Base-by-base conservation (phyloP, 1,284 basidiomycete genomes). In the Apiotrichum brassicae region DNA sequence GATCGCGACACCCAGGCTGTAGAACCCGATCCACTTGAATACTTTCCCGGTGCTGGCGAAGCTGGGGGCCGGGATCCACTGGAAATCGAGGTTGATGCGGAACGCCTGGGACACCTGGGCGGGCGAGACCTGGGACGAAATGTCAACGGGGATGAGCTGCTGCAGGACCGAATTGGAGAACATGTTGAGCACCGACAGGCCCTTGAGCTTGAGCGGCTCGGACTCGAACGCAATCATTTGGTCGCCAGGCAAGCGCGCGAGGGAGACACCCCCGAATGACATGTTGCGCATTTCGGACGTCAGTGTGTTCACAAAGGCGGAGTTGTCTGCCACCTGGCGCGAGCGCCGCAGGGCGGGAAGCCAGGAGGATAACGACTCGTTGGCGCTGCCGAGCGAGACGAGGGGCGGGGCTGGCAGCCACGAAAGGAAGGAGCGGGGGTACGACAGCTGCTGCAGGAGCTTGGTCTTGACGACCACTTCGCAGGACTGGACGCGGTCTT, bases 91-190 rank as follows among this genome's bases (percentile, higher is more conserved):
- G 16, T 16, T 25, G 26, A n/a, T 12, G 0, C 58, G 62, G 35
- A 50, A 51, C n/a, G 55, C 57, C 26, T 64, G 44, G 28, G 37
- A 59, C 46, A 81, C 71, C 82, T 83, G 86, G 59, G 79, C 80
- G 60, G 86, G 64, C 19, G 79, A 78, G 25, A 78, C 66, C 30
- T 86, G 70, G n/a, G 82, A 82, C 1, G 71, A 51, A n/a, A 11
- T n/a, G 43, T 37, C 1, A 3, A 16, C 14, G 48, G 60, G 23
- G 49, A 81, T 62, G 4, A 82, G 80, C 39, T 71, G 73, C 83
- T 82, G 38, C 59, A 81, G 81, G 24, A 85, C 64, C 18, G 85
- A 66, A 63, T 87, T 88, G 7, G 78, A 80, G 6, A 76, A 81
- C 25, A 87, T 63, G 63, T 86, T 87, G 50, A 87, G 65, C 73